Evolutionary conservation across 2,329 filamentous ascomycete species (phyloP), one percentile per base, ranked within the genome.

Genomic region (Botrytis byssoidea): DNA sequence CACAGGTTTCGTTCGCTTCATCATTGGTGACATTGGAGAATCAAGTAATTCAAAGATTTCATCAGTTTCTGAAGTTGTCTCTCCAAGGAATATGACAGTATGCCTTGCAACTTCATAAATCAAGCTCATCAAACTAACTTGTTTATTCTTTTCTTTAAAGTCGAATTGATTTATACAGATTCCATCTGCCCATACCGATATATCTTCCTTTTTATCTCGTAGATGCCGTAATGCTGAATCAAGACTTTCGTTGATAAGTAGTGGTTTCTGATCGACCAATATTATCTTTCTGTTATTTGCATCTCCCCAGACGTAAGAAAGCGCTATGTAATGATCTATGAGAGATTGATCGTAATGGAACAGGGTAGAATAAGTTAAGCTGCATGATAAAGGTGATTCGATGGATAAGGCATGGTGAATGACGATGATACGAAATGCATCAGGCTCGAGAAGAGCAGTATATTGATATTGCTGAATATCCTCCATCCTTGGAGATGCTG

Each of bases 1-100:
- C 3, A 10, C 22, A 6, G 29, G 1, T 37, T 35, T 60, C 0
- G 0, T 25, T 35, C 37, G 29, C 20, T 35, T 22, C 4, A 2
- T 10, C 61, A 25, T 8, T 29, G 35, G 5, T 1, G 25, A 16
- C 25, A 12, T n/a, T 29, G 25, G n/a, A 4, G 20, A n/a, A 42
- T 14, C 22, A 44, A 65, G 35, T 29, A 18, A 5, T 29, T 32
- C 16, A 7, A 65, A 46, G 22, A 68, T 48, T 25, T 20, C 2
- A 40, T 35, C 65, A 2, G 7, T 29, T 68, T 68, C 12, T 40
- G n/a, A 9, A 1, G 65, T 18, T 1, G 9, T n/a, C 4, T 48
- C 16, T 40, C 32, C 46, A 68, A 55, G 32, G 9, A 68, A 68
- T 48, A 68, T 40, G 3, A 68, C 3, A n/a, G 65, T 55, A 0